These are phyloP conservation scores for Aspergillus sojae DNA, from an alignment of 2,329 filamentous ascomycete species.

Conservation along the genomic window DNA sequence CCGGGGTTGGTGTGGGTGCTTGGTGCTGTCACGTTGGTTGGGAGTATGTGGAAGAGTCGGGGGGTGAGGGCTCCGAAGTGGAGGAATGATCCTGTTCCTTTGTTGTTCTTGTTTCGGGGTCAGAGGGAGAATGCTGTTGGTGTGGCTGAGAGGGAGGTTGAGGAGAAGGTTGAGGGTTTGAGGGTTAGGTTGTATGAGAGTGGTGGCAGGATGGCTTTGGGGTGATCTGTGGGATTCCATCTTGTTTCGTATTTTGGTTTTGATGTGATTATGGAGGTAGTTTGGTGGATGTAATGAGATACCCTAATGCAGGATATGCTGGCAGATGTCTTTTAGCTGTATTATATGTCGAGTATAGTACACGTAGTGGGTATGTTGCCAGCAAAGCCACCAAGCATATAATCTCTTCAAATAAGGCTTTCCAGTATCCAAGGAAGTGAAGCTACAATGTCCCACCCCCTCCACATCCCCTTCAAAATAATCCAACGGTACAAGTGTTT, in stretches of 20 bases:
- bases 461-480: too few species aligned
- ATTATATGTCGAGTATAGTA: background rate
- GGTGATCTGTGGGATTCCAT: background rate
- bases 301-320: background rate
- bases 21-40: slow-evolving; percentile 9
- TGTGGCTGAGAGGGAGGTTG: background rate
- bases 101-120: background rate
- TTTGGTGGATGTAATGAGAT: background rate
- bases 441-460: too few species aligned
- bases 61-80: background rate
- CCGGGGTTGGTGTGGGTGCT: slow-evolving; percentile 18
- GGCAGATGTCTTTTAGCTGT: background rate
- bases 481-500: too few species aligned
- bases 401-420: too few species aligned
- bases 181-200: background rate
- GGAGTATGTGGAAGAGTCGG: slow-evolving; percentile 14
- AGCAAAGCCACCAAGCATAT: background rate
- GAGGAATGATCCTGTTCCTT: background rate
- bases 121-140: background rate
- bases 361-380: too few species aligned
- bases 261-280: background rate
- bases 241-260: background rate
- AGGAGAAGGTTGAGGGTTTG: background rate
- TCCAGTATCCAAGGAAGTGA: too few species aligned
- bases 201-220: background rate